phyloP scores from a whole-genome alignment of 331 rosid genomes.

The Dryas integrifolia region DNA sequence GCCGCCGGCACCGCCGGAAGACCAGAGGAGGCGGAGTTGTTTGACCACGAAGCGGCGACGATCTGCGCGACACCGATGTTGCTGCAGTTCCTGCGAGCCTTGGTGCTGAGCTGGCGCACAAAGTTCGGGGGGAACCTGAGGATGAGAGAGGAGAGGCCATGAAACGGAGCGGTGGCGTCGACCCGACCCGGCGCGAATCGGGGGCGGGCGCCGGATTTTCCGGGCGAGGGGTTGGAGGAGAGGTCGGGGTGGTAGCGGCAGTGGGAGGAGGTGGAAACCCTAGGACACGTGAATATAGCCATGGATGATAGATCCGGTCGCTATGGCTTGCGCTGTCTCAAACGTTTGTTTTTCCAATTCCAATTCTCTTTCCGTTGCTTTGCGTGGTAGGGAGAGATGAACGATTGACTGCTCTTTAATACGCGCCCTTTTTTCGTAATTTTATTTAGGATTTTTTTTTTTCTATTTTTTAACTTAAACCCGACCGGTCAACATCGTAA shows the following conservation, averaged over 20 bases:
- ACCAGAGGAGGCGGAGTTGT: slow-evolving; percentile 40
- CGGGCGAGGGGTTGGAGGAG: not conserved
- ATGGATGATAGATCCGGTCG: not conserved
- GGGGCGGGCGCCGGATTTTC: not conserved
- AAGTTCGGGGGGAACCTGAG: slow-evolving; percentile 88
- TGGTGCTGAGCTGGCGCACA: slow-evolving; percentile 84
- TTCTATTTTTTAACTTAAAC: too few relatives aligned
- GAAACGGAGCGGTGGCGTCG: slow-evolving; percentile 15
- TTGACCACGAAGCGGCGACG: slow-evolving; percentile 97
- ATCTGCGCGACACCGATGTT: slow-evolving; percentile 97
- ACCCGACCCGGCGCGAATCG: slow-evolving; percentile 23
- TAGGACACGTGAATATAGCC: slow-evolving; percentile 24
- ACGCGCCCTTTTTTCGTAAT: too few relatives aligned
- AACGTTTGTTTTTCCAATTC: too few relatives aligned
- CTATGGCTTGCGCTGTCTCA: too few relatives aligned
- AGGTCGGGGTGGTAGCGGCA: slow-evolving; percentile 17
- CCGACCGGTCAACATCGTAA: too few relatives aligned
- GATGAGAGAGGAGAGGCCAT: slow-evolving; percentile 56
- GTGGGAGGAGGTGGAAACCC: slow-evolving; percentile 11
- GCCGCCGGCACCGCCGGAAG: slow-evolving; percentile 46
- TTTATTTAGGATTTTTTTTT: too few relatives aligned
- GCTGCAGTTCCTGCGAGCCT: slow-evolving; percentile 94
- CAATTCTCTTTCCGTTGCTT: too few relatives aligned
- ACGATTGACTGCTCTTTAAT: too few relatives aligned
- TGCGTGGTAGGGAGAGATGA: too few relatives aligned